These are phyloP conservation scores for Zygosaccharomyces bisporus DNA, from an alignment of 805 yeast genomes.

Conservation along the genomic window DNA sequence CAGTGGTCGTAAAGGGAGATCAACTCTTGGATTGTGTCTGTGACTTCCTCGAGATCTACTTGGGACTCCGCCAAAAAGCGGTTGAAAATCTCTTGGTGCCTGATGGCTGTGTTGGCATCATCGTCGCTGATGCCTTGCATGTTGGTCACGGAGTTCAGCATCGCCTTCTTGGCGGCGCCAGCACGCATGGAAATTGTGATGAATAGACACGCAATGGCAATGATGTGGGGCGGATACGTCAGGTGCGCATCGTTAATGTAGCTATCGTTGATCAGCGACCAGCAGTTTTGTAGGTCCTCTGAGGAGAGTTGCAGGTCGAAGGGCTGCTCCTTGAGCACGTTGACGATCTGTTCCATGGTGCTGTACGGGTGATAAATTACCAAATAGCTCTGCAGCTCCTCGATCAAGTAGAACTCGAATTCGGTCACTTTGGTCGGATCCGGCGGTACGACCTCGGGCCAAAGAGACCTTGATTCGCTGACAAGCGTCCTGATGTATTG, in stretches of 20 bases:
- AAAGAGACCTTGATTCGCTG: slow-evolving; percentile 77
- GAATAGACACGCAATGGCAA: slow-evolving; percentile 79
- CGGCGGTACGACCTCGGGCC: slow-evolving; percentile 94
- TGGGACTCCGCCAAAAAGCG: slow-evolving; percentile 69
- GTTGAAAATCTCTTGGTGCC: slow-evolving; percentile 23
- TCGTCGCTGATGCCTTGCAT: slow-evolving; percentile 5
- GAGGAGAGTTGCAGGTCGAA: slow-evolving; percentile 39
- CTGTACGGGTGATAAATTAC: slow-evolving; percentile 75
- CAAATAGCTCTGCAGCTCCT: slow-evolving; percentile 72
- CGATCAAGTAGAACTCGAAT: slow-evolving; percentile 89
- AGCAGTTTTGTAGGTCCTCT: slow-evolving; percentile 76
- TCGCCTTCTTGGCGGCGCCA: slow-evolving; percentile 44
- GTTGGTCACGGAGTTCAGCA: slow-evolving; percentile 10
- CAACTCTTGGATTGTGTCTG: slow-evolving; percentile 81
- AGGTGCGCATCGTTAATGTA: slow-evolving; percentile 84
- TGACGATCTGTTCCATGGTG: slow-evolving; percentile 52
- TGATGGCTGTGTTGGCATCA: slow-evolving; percentile 6
- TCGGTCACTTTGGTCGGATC: slow-evolving; percentile 91
- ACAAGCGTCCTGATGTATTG: slow-evolving; percentile 83
- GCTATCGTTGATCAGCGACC: slow-evolving; percentile 89
- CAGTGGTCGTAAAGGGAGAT: slow-evolving; percentile 78
- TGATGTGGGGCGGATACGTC: slow-evolving; percentile 82
- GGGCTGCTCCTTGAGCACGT: slow-evolving; percentile 38
- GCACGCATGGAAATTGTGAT: slow-evolving; percentile 49
- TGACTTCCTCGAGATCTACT: slow-evolving; percentile 70